Evolutionary conservation across 106 monocot species (phyloP).

Genomic region (Platanthera zijinensis): DNA sequence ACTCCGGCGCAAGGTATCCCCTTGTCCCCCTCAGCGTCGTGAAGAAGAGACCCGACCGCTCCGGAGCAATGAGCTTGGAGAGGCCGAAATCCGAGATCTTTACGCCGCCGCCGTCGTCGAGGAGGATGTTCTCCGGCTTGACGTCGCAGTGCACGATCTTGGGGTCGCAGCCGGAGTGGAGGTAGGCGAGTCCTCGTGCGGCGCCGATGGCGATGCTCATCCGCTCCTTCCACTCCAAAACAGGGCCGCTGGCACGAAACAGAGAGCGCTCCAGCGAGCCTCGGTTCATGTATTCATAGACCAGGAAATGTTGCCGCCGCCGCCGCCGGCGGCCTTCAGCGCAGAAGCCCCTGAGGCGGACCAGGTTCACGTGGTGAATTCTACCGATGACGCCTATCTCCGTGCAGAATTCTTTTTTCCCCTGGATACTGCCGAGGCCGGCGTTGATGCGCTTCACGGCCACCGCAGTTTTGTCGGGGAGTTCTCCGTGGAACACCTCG

Average conservation of each 20-base stretch:
- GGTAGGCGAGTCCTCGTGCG: conserved; percentile 81
- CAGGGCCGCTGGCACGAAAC: conserved; percentile 28
- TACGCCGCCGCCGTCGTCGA: conserved; percentile 42
- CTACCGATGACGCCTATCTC: conserved; percentile 91
- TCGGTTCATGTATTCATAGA: conserved; percentile 93
- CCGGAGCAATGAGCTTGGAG: conserved; percentile 68
- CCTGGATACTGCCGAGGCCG: conserved; percentile 38
- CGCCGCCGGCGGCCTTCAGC: conserved; percentile 42
- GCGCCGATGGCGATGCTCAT: conserved; percentile 70
- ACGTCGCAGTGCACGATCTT: conserved; percentile 94
- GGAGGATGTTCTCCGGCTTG: conserved; percentile 96
- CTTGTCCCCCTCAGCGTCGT: conserved; percentile 90
- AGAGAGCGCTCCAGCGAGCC: conserved; percentile 68
- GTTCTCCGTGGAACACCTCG: conserved; percentile 61
- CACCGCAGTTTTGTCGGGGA: conserved; percentile 40
- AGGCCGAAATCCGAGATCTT: conserved; percentile 94
- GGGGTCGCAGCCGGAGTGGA: conserved; percentile 70
- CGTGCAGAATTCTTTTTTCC: conserved; percentile 75
- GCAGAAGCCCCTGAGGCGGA: conserved; percentile 80
- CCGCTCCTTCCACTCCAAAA: conserved; percentile 32
- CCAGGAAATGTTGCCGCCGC: conserved; percentile 42
- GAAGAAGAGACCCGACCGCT: conserved; percentile 72
- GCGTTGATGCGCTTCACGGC: conserved; percentile 68
- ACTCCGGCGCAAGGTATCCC: conserved; percentile 92
- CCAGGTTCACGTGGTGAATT: conserved; percentile 84